Base-by-base conservation (phyloP, 768 basidiomycete species). In the Baorangia bicolor region DNA sequence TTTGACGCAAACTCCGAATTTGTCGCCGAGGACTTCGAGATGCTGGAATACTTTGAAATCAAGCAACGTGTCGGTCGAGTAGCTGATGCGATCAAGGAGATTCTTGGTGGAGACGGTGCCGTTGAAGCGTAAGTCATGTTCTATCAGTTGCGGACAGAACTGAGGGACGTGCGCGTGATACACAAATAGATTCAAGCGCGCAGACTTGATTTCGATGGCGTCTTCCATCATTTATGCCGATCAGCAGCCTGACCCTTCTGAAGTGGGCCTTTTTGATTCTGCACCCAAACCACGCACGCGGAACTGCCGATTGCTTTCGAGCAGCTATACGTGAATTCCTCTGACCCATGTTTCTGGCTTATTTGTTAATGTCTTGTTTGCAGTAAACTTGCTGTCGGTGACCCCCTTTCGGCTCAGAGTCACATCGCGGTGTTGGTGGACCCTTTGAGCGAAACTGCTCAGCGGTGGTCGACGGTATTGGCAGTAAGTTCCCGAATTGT, bases 401-500 rank as follows among this genome's bases (percentile, higher is more conserved):
- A 92, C 59, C 78, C 81, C 20, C 66, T 77, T 2, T 84, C 81
- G 1, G 88, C 94, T 0, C 62, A 88, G 37, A 83, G 85, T 62
- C 85, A 86, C 49, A 72, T 97, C 38, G 84, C 81, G 3, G 80
- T 89, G 11, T 69, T 98, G 7, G 56, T 98, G 9, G 92, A 98
- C 67, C 95, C 96, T 0, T 67, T 97, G 28, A 92, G 88, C 46
- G 90, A 92, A 66, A 73, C 78, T 6, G 91, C 89, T 3, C 94
- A 98, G 68, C 87, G 86, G 60, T 97, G 93, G 88, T 83, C 91
- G 2, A 82, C 87, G 53, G 65, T 98, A 38, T 69, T 96, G 25
- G 77, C 87, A 72, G 93, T 94, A 56, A 56, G 77, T 47, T 55
- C 21, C 35, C 21, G 12, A n/a, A 14, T 21, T 13, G 5, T 6